phyloP scores from a whole-genome alignment of 768 basidiomycete genomes.

The Termitomyces sp. region DNA sequence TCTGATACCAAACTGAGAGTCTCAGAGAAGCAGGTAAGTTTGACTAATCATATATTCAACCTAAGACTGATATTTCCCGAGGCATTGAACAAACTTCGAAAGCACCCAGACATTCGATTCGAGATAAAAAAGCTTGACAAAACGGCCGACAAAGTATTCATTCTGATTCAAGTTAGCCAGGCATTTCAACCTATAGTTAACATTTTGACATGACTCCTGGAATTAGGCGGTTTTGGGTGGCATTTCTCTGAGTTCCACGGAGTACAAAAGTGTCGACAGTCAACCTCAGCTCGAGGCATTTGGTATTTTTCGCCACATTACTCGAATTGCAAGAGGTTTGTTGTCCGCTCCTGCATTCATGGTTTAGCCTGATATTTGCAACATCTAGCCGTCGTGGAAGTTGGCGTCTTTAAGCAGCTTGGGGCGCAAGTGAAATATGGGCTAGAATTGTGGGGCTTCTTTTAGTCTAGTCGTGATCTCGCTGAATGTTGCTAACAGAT shows the following conservation, averaged over 20 bases:
- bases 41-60: background rate
- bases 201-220: background rate
- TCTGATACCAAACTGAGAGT: conserved; percentile 61
- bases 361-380: conserved; percentile 1
- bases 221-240: conserved; percentile 65
- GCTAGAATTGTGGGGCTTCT: conserved; percentile 60
- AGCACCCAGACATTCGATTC: conserved; percentile 77
- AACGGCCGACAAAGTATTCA: conserved; percentile 71
- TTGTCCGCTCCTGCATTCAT: background rate
- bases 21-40: conserved; percentile 67
- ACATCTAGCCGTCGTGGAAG: conserved; percentile 65
- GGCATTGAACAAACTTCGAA: conserved; percentile 62
- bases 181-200: background rate
- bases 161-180: conserved; percentile 66
- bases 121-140: conserved; percentile 65
- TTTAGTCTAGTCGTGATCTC: background rate
- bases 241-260: conserved; percentile 60
- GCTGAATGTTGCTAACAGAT: conserved; percentile 30
- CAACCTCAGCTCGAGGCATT: conserved; percentile 69
- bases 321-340: conserved; percentile 71
- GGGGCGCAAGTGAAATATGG: conserved; percentile 69
- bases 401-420: conserved; percentile 57
- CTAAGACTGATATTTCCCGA: conserved; percentile 13
- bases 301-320: conserved; percentile 67
- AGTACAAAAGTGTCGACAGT: conserved; percentile 68